Evolutionary conservation across 2,329 filamentous ascomycete species (phyloP).

Genomic region (Knoxdaviesia capensis): DNA sequence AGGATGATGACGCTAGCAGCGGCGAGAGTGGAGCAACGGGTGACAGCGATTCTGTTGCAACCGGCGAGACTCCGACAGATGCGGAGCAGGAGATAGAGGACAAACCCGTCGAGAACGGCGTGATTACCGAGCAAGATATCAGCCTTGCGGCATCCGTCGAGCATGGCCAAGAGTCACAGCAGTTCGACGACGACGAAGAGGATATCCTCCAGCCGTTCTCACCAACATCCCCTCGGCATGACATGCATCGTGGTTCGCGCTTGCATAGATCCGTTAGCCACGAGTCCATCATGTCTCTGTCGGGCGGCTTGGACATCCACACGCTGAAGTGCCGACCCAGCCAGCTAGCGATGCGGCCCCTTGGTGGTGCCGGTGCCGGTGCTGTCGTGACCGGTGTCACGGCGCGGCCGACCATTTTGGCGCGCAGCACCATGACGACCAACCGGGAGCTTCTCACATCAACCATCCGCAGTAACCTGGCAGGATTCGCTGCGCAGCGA

Average conservation of each 20-base stretch:
- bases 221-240: too few relatives aligned
- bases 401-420: constrained; percentile 33
- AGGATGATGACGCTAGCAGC: too few relatives aligned
- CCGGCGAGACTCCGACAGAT: neutral
- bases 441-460: constrained; percentile 1
- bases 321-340: constrained; percentile 57
- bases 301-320: constrained; percentile 79
- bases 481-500: neutral
- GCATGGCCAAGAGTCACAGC: too few relatives aligned
- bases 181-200: too few relatives aligned
- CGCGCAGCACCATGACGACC: too few relatives aligned
- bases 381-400: constrained; percentile 38
- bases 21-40: neutral
- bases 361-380: constrained; percentile 32
- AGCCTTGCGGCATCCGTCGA: too few relatives aligned
- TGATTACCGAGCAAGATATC: too few relatives aligned
- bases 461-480: constrained; percentile 3
- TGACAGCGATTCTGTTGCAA: neutral
- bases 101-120: too few relatives aligned
- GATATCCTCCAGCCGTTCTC: neutral
- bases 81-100: neutral
- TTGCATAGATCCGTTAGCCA: constrained; percentile 19
- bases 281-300: constrained; percentile 74
- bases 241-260: too few relatives aligned
- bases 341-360: constrained; percentile 41